A percentile compares a stretch with the other conserved stretches of the same genome.
Conservation (phyloP, 2,329 filamentous ascomycete species). For the Proliferodiscus dingleyae region DNA sequence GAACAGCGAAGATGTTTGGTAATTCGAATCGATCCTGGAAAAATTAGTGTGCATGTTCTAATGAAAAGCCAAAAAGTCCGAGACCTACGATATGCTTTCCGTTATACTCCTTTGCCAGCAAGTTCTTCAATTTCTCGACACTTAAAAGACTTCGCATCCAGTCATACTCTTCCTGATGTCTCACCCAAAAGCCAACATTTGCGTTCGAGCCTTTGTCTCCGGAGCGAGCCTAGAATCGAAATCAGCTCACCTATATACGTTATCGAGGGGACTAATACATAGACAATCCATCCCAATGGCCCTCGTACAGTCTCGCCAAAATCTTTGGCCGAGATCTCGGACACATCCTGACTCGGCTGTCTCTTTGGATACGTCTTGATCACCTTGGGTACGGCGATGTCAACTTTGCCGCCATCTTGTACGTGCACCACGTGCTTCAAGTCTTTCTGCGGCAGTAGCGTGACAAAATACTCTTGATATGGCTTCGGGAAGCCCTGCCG, state of each 20-base stretch:
- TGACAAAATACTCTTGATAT: constrained; percentile 28
- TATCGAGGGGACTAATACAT: constrained; percentile 13
- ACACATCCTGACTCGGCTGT: constrained; percentile 17
- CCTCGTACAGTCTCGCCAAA: constrained; percentile 26
- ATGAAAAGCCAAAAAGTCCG: constrained; percentile 29
- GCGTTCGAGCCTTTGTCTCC: constrained; percentile 36
- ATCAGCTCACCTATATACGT: not conserved
- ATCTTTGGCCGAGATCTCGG: constrained; percentile 15
- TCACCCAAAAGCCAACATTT: constrained; percentile 39
- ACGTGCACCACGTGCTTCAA: constrained; percentile 22
- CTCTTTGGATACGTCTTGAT: constrained; percentile 18
- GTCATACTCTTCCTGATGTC: constrained; percentile 32
- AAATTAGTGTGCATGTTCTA: constrained; percentile 6
- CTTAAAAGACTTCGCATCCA: constrained; percentile 32
- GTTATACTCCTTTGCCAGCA: constrained; percentile 25
- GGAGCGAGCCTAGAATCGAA: constrained; percentile 21
- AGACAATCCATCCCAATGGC: constrained; percentile 31
- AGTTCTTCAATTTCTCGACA: constrained; percentile 22
- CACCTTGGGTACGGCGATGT: no score
- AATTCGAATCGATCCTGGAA: constrained; percentile 23
- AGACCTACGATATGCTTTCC: constrained; percentile 30
- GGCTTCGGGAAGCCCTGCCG: constrained; percentile 34
- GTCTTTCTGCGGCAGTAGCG: constrained; percentile 23
- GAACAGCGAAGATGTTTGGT: constrained; percentile 21
- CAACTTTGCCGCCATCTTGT: constrained; percentile 25